phyloP scores from a whole-genome alignment of 768 basidiomycete species.

The Amanita rimosa region DNA sequence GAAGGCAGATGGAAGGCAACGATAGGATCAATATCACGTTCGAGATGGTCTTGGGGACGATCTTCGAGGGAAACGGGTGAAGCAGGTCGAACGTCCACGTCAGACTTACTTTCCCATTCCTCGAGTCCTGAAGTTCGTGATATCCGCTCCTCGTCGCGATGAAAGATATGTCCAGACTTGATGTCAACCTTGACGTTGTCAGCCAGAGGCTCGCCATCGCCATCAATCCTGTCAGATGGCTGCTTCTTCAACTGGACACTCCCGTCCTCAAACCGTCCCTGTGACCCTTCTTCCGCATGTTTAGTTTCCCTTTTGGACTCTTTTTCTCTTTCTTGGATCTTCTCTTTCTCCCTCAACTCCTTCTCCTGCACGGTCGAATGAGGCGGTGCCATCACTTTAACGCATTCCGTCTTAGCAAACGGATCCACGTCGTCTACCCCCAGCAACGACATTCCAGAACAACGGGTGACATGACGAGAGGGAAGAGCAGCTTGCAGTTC shows the following conservation, averaged over 20 bases:
- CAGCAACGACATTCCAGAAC: conserved; percentile 21
- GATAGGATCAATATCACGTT: conserved; percentile 1
- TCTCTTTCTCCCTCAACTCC: not conserved
- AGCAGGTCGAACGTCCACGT: conserved; percentile 8
- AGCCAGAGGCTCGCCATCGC: not conserved
- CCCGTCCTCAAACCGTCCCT: not conserved
- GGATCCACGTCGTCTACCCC: conserved; percentile 33
- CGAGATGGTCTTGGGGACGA: conserved; percentile 6
- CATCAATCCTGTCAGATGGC: not conserved
- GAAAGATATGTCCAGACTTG: not conserved
- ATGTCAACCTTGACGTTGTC: not conserved
- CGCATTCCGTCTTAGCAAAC: conserved; percentile 44
- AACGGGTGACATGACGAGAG: conserved; percentile 16
- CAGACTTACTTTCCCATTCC: conserved; percentile 3
- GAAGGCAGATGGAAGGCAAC: not conserved
- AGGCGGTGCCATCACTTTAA: conserved; percentile 31
- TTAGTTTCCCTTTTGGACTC: not conserved
- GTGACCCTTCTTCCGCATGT: not conserved
- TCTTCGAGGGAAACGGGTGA: conserved; percentile 15
- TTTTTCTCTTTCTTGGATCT: not conserved
- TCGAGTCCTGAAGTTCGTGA: conserved; percentile 1
- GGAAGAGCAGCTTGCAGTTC: conserved; percentile 12
- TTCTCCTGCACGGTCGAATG: conserved; percentile 3
- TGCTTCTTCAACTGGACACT: conserved; percentile 4
- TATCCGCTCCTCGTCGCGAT: not conserved